Percentiles rank a stretch among this genome's conserved stretches.
Evolutionary conservation across 2,329 filamentous ascomycete species (phyloP).

Genomic region (Epichloe aotearoae): DNA sequence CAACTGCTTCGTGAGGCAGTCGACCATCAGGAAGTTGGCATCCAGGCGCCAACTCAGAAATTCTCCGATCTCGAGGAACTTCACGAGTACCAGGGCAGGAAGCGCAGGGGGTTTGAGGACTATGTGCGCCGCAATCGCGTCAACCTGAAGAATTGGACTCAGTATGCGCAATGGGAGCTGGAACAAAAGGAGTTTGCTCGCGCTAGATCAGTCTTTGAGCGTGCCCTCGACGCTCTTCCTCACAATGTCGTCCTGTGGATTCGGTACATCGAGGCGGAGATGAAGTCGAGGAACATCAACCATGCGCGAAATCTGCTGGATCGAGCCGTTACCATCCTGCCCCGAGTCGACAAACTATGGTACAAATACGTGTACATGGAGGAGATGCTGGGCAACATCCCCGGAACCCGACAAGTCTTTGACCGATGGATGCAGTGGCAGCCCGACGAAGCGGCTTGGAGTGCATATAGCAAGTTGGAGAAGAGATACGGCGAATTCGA

Average conservation of each 20-base stretch:
- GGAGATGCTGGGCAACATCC: constrained; percentile 89
- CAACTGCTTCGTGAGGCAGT: constrained; percentile 95
- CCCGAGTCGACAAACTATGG: constrained; percentile 91
- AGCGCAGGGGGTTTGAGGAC: constrained; percentile 93
- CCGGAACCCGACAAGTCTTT: constrained; percentile 85
- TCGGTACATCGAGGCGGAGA: constrained; percentile 88
- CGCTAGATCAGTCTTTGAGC: constrained; percentile 85
- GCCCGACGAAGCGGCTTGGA: constrained; percentile 91
- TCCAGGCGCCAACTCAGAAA: constrained; percentile 85
- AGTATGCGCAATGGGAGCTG: constrained; percentile 93
- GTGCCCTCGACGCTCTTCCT: constrained; percentile 81
- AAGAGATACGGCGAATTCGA: constrained; percentile 91
- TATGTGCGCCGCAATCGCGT: constrained; percentile 91
- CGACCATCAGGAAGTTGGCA: constrained; percentile 77
- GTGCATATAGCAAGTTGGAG: constrained; percentile 91
- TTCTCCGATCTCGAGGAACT: constrained; percentile 96
- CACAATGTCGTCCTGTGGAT: constrained; percentile 83
- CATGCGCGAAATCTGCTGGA: constrained; percentile 91
- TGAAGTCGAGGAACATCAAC: constrained; percentile 88
- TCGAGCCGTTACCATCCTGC: constrained; percentile 82
- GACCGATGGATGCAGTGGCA: constrained; percentile 99
- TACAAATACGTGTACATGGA: constrained; percentile 99
- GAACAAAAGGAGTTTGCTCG: constrained; percentile 92
- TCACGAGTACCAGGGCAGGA: constrained; percentile 91
- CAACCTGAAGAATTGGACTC: constrained; percentile 98